Percentiles rank a stretch among this genome's conserved stretches.
Conservation (phyloP, 257 asterid genomes). For the Solanum etuberosum region DNA sequence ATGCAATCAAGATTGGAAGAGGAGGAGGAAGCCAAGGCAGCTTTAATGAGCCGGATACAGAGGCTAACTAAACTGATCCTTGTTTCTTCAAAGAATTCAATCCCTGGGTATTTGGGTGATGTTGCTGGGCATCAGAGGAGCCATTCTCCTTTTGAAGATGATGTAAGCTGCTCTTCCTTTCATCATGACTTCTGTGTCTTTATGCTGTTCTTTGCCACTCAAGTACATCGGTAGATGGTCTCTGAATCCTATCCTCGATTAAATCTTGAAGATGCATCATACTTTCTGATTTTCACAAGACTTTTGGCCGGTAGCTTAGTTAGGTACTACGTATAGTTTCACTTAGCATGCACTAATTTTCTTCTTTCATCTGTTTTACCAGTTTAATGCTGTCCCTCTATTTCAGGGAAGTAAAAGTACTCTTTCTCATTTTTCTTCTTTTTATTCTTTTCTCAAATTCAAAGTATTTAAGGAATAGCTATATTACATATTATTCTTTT, state of each 20-base stretch:
- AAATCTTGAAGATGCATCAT: neutral
- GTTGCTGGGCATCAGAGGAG: conserved; percentile 47
- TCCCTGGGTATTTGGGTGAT: conserved; percentile 55
- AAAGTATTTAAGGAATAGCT: neutral
- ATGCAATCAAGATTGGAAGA: conserved; percentile 99
- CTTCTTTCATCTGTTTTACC: neutral
- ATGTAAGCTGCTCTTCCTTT: conserved; percentile 38
- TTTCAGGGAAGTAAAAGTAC: neutral
- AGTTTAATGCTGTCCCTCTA: neutral
- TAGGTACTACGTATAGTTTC: neutral
- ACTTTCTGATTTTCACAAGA: neutral
- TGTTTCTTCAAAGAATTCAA: conserved; percentile 80
- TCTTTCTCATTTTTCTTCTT: neutral
- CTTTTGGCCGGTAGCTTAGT: neutral
- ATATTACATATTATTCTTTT: neutral
- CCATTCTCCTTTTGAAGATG: conserved; percentile 60
- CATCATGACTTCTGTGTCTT: neutral
- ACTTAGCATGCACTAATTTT: neutral
- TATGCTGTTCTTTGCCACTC: neutral
- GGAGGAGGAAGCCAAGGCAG: conserved; percentile 97
- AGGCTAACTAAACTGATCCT: conserved; percentile 93
- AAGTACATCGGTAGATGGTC: neutral
- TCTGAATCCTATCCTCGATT: neutral
- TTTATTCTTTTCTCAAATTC: neutral
- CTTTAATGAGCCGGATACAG: conserved; percentile 96